Conservation (phyloP, 169 alveolate species). For the Babesia divergens region DNA sequence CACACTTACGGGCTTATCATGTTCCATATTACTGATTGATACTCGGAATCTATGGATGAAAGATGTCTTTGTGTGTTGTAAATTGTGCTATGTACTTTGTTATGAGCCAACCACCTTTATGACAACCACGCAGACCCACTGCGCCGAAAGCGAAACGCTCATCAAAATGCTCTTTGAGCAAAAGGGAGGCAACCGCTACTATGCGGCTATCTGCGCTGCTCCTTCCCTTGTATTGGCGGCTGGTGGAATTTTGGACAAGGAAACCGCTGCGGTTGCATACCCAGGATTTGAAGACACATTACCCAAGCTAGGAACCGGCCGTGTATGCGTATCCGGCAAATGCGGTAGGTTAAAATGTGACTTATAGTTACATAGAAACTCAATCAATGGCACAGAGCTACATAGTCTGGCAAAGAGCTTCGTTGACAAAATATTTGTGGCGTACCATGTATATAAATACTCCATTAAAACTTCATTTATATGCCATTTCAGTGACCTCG, state of each 20-base stretch:
- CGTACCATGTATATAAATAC: too few species aligned
- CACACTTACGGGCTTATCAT: too few species aligned
- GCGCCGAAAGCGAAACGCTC: constrained; percentile 45
- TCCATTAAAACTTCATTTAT: not conserved
- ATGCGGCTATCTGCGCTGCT: constrained; percentile 80
- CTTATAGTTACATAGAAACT: too few species aligned
- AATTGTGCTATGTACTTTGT: not conserved
- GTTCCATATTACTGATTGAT: too few species aligned
- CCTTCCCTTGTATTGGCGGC: constrained; percentile 74
- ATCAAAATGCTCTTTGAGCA: constrained; percentile 68
- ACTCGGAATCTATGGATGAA: too few species aligned
- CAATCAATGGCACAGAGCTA: too few species aligned
- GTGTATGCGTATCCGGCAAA: constrained; percentile 71
- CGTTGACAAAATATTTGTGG: too few species aligned
- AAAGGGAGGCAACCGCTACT: constrained; percentile 61
- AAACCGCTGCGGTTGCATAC: constrained; percentile 70
- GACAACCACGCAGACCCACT: constrained; percentile 19
- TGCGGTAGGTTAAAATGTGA: constrained; percentile 72
- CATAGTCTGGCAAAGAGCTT: too few species aligned
- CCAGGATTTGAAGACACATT: constrained; percentile 74
- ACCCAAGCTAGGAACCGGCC: constrained; percentile 68
- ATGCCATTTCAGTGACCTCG: constrained; percentile 61
- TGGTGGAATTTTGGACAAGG: constrained; percentile 64
- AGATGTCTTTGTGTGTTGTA: too few species aligned
- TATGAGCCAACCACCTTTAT: too few species aligned